These are phyloP conservation scores for Trichoderma aggressivum DNA, from an alignment of 2,329 filamentous ascomycete species.

Conservation along the genomic window DNA sequence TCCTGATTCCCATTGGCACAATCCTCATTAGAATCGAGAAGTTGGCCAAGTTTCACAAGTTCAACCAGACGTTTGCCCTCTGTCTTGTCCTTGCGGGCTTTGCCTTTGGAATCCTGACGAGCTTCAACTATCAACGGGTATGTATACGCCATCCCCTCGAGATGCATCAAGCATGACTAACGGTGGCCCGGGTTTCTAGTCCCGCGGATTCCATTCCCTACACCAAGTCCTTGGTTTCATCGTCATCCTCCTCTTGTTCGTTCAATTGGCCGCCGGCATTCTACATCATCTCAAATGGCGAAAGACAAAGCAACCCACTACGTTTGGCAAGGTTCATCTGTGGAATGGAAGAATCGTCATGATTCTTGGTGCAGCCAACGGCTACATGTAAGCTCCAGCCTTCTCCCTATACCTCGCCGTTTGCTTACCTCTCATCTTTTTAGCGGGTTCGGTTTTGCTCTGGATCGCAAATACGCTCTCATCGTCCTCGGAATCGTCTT, in stretches of 20 bases:
- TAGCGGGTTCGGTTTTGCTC: slow-evolving; percentile 57
- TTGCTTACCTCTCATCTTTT: not conserved
- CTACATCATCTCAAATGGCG: slow-evolving; percentile 54
- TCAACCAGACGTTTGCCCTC: slow-evolving; percentile 50
- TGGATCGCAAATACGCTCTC: slow-evolving; percentile 45
- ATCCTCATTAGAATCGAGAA: slow-evolving; percentile 50
- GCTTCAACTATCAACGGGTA: slow-evolving; percentile 55
- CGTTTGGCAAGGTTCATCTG: slow-evolving; percentile 52
- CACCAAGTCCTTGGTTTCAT: slow-evolving; percentile 60
- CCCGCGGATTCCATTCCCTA: slow-evolving; percentile 48
- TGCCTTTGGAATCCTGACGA: slow-evolving; percentile 51
- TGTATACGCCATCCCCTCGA: slow-evolving; percentile 25
- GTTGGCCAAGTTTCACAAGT: slow-evolving; percentile 52
- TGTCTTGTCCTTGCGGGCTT: slow-evolving; percentile 48
- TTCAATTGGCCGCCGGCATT: slow-evolving; percentile 53
- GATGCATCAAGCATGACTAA: not conserved
- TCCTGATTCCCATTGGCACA: slow-evolving; percentile 54
- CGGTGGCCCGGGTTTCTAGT: slow-evolving; percentile 35
- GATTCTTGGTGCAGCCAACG: slow-evolving; percentile 52
- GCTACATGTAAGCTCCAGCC: slow-evolving; percentile 47
- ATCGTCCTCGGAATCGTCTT: slow-evolving; percentile 48
- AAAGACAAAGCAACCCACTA: slow-evolving; percentile 46
- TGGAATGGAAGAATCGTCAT: slow-evolving; percentile 56
- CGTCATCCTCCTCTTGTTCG: slow-evolving; percentile 49
- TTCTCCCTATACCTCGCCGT: not conserved